These are phyloP conservation scores for Ganoderma leucocontextum DNA, from an alignment of 1,284 basidiomycete genomes.

Conservation along the genomic window DNA sequence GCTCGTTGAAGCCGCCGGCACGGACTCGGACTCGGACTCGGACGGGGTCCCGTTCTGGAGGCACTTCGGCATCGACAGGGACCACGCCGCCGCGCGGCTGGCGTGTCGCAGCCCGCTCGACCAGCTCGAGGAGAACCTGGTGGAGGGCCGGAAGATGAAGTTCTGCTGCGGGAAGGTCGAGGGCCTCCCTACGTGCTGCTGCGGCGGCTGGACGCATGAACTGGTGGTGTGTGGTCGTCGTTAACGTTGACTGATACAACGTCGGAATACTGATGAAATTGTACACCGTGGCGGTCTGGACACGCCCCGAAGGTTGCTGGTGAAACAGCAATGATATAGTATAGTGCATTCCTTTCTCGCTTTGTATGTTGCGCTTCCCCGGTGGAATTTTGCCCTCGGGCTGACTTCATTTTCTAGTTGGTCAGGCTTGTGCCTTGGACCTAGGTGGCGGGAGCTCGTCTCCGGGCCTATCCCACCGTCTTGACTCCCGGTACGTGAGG, in stretches of 20 bases:
- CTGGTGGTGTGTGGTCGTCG: slow-evolving; percentile 5
- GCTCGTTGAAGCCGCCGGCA: too few species aligned
- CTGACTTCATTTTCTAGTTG: too few species aligned
- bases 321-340: neutral
- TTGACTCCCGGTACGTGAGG: too few species aligned
- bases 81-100: slow-evolving; percentile 1
- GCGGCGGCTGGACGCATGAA: slow-evolving; percentile 23
- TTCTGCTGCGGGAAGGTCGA: slow-evolving; percentile 21
- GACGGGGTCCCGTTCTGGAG: slow-evolving; percentile 19
- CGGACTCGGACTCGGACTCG: too few species aligned
- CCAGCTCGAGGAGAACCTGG: slow-evolving; percentile 13
- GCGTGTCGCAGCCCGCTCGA: slow-evolving; percentile 6
- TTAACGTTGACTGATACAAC: too few species aligned
- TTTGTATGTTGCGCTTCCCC: neutral
- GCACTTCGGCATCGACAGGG: slow-evolving; percentile 19
- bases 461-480: too few species aligned
- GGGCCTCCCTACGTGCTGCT: slow-evolving; percentile 20
- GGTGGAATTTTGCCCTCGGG: neutral
- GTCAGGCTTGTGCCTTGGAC: too few species aligned
- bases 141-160: slow-evolving; percentile 11
- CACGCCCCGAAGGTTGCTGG: slow-evolving; percentile 8
- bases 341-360: too few species aligned
- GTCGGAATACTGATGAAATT: neutral
- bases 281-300: slow-evolving; percentile 6
- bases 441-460: too few species aligned